These are phyloP conservation scores for Oenanthe sinensis DNA, from an alignment of 129 eudicot species.

Conservation along the genomic window DNA sequence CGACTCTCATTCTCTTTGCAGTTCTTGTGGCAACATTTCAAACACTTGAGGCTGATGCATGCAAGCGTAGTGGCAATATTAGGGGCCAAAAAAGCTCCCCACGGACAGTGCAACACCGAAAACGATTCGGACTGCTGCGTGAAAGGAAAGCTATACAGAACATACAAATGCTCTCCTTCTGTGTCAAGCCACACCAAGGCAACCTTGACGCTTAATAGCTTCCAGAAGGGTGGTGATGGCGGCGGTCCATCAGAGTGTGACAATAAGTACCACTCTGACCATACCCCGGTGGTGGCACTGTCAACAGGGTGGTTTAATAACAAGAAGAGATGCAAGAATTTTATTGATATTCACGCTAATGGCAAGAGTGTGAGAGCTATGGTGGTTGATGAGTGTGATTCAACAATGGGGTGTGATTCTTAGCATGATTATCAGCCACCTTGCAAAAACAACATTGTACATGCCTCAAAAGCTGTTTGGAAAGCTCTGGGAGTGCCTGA, in stretches of 20 bases:
- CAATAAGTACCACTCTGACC: conserved; percentile 23
- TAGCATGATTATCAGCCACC: conserved; percentile 31
- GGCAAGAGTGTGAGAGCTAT: conserved; percentile 31
- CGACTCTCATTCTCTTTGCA: background rate
- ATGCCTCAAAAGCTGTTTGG: conserved; percentile 51
- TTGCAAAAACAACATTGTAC: conserved; percentile 33
- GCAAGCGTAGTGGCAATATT: background rate
- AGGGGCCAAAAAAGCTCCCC: conserved; percentile 9
- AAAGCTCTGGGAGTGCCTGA: conserved; percentile 36
- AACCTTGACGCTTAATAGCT: conserved; percentile 31
- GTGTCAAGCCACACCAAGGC: conserved; percentile 15
- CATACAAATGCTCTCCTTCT: conserved; percentile 17
- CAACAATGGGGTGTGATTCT: conserved; percentile 30
- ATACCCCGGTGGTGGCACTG: conserved; percentile 34
- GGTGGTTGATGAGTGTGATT: conserved; percentile 55
- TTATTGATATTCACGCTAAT: conserved; percentile 25
- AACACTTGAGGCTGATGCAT: conserved; percentile 1
- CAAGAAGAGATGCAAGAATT: conserved; percentile 26
- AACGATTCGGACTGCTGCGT: conserved; percentile 17
- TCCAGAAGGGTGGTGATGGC: conserved; percentile 36
- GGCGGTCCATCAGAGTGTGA: conserved; percentile 44
- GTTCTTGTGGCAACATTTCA: background rate
- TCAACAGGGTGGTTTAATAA: conserved; percentile 36
- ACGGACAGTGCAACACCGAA: background rate
- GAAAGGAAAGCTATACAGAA: conserved; percentile 8